phyloP scores from a whole-genome alignment of 1,284 basidiomycete genomes.

The Apiotrichum akiyoshidainum region DNA sequence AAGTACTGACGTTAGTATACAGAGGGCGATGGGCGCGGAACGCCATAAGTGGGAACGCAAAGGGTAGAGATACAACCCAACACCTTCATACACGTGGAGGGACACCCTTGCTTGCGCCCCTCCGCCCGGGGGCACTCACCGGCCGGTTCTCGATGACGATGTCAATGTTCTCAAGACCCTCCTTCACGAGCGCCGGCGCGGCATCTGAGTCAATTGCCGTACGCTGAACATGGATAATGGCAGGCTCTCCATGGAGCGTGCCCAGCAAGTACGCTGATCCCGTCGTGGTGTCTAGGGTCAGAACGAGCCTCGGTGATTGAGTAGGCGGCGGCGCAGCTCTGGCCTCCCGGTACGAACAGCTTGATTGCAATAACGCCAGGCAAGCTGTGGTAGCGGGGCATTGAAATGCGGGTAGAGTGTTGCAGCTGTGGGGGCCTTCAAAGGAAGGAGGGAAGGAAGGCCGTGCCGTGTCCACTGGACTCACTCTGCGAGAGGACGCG shows the following conservation, averaged over 20 bases:
- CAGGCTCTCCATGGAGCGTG: slow-evolving; percentile 47
- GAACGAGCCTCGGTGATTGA: background rate
- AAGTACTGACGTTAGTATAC: slow-evolving; percentile 40
- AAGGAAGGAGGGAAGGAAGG: background rate
- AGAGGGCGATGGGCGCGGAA: too few relatives aligned
- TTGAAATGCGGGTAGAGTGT: too few relatives aligned
- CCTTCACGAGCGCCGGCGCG: slow-evolving; percentile 23
- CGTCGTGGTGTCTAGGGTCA: slow-evolving; percentile 55
- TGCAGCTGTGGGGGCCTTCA: too few relatives aligned
- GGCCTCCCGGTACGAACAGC: too few relatives aligned
- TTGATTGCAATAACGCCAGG: too few relatives aligned
- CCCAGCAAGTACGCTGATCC: slow-evolving; percentile 56
- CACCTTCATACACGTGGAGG: background rate
- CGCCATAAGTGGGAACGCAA: too few relatives aligned
- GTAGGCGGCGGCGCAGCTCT: background rate
- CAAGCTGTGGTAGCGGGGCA: too few relatives aligned
- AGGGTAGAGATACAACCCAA: too few relatives aligned
- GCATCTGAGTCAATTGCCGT: slow-evolving; percentile 54
- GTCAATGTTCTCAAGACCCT: slow-evolving; percentile 28
- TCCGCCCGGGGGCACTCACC: slow-evolving; percentile 25
- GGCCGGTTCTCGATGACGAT: slow-evolving; percentile 41
- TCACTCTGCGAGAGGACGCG: slow-evolving; percentile 61
- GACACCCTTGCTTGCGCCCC: background rate
- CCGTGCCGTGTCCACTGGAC: slow-evolving; percentile 2
- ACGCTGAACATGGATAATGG: slow-evolving; percentile 63